Conservation (phyloP, 2,329 filamentous ascomycete species). For the Colletotrichum trifolii region DNA sequence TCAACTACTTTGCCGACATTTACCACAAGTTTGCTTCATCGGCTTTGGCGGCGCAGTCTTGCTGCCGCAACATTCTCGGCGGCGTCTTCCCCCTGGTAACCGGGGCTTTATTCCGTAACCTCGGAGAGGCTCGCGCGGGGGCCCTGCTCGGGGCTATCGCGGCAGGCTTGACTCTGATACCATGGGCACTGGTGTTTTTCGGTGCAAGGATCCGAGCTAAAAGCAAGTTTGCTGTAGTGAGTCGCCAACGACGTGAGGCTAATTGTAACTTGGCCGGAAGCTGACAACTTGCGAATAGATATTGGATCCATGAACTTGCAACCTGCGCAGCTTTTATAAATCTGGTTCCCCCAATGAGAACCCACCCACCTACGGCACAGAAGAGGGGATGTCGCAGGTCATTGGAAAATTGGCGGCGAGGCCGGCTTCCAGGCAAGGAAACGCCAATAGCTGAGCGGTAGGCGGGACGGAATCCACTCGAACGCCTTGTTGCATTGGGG, state of each 20-base stretch:
- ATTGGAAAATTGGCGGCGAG: too few relatives aligned
- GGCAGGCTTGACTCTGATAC: constrained; percentile 77
- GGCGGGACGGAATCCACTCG: too few relatives aligned
- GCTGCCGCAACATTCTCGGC: constrained; percentile 85
- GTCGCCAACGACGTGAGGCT: background rate
- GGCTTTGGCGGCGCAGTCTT: constrained; percentile 86
- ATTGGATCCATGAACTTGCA: background rate
- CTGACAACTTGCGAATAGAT: background rate
- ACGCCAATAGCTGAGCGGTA: too few relatives aligned
- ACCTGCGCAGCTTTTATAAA: too few relatives aligned
- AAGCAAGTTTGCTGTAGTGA: constrained; percentile 75
- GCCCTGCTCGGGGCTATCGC: constrained; percentile 82
- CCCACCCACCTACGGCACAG: too few relatives aligned
- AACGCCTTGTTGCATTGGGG: too few relatives aligned
- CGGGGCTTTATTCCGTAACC: constrained; percentile 74
- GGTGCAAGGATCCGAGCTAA: constrained; percentile 79
- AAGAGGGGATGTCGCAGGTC: too few relatives aligned
- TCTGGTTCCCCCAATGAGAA: too few relatives aligned
- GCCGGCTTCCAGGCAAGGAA: too few relatives aligned
- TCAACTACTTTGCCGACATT: constrained; percentile 92
- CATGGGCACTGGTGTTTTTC: constrained; percentile 85
- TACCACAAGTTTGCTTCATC: constrained; percentile 89
- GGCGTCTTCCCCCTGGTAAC: constrained; percentile 86
- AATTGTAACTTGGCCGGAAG: background rate
- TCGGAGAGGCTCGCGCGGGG: constrained; percentile 78